Base-by-base conservation (phyloP, 495 filamentous ascomycete genomes). In the Neurospora hispaniola region DNA sequence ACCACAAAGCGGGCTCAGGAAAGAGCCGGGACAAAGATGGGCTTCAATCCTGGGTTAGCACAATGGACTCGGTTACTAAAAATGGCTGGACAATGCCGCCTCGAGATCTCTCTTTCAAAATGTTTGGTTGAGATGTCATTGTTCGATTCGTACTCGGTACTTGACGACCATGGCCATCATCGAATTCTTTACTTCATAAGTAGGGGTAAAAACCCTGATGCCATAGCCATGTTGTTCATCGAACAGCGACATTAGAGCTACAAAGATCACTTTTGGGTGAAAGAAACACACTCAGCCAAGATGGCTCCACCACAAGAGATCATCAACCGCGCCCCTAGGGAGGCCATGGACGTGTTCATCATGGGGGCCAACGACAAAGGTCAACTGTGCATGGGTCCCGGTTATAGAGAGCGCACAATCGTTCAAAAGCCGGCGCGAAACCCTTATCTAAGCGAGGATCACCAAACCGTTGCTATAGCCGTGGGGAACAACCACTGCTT, bases 401-500 rank as follows among this genome's bases (percentile, higher is more conserved):
- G 41, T 43, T 5, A 71, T 71, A 71, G 73, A 73, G 42, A 71
- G 69, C 4, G 71, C 69, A 16, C 54, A 2, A 20, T 75, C 20
- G 40, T 39, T n/a, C 41, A 14, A 27, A 3, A 31, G 23, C 74
- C 71, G n/a, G 48, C 48, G 27, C 54, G 66, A 11, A 73, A 71
- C 69, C 11, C 23, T 9, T 69, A 71, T 9, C 69, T 75, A 48
- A 54, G 42, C 2, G 69, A 66, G 2, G 14, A 41, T n/a, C 75
- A 78, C 43, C 84, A 90, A 20, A 85, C 92, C 39, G 89, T 92
- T 31, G 83, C 87, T 42, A 75, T 93, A 10, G 87, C 89, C 46
- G 83, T 86, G 62, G 91, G 90, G 35, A 90, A 89, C 40, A 91
- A 92, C 88, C 91, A 93, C 73, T 83, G 82, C 59, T 81, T 88